These are phyloP conservation scores for Fragaria nilgerrensis DNA, from an alignment of 306 rosid genomes.

Conservation along the genomic window DNA sequence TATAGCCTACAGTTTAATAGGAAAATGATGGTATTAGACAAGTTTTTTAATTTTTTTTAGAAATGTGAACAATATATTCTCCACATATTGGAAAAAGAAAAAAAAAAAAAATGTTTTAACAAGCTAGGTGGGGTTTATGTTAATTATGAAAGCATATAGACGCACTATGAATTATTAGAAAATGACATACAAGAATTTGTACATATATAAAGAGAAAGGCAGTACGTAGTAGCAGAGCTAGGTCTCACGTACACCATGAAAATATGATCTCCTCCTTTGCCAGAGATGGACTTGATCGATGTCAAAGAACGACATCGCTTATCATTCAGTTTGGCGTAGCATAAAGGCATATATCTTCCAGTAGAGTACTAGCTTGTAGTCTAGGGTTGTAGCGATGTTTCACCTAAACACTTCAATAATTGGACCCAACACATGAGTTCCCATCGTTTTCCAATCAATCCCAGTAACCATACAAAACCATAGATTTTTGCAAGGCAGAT, in stretches of 20 bases:
- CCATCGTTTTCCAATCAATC: background rate
- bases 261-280: background rate
- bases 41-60: no score
- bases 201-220: background rate
- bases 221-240: background rate
- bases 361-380: background rate
- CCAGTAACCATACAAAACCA: conserved; percentile 2
- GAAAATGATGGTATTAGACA: background rate
- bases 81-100: no score
- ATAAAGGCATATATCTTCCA: background rate
- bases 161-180: background rate
- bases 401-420: conserved; percentile 9
- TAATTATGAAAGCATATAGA: background rate
- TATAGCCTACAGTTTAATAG: no score
- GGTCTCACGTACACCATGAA: background rate
- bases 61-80: no score
- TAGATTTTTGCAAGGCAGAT: background rate
- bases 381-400: conserved; percentile 12
- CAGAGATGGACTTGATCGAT: background rate
- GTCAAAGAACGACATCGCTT: no score
- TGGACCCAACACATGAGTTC: background rate
- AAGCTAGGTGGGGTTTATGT: background rate
- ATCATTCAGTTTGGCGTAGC: background rate
- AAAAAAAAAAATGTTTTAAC: no score
- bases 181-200: background rate